phyloP scores from a whole-genome alignment of 2,329 filamentous ascomycete species.

The Corniculantispora saksenae region DNA sequence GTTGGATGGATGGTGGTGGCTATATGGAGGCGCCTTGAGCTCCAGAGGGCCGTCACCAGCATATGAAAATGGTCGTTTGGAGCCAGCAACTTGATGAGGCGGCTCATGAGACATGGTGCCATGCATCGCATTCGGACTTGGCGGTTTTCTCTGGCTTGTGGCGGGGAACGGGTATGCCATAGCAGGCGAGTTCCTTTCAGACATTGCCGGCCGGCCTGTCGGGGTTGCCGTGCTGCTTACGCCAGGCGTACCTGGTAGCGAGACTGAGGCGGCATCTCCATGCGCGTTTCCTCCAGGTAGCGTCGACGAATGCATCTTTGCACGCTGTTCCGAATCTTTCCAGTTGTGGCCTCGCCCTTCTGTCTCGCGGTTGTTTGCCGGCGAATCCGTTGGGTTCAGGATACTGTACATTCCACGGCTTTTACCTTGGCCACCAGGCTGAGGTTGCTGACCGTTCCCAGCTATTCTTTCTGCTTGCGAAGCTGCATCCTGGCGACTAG shows the following conservation, averaged over 20 bases:
- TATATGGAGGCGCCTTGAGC: neutral
- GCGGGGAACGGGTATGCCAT: slow-evolving; percentile 34
- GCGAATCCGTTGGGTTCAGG: slow-evolving; percentile 39
- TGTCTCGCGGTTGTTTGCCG: slow-evolving; percentile 23
- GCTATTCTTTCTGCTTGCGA: slow-evolving; percentile 24
- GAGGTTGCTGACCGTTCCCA: slow-evolving; percentile 26
- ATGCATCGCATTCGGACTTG: slow-evolving; percentile 36
- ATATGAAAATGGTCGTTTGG: slow-evolving; percentile 33
- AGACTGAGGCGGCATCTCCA: slow-evolving; percentile 32
- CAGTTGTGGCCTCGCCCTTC: slow-evolving; percentile 22
- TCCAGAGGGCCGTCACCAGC: slow-evolving; percentile 6
- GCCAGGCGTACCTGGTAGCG: slow-evolving; percentile 37
- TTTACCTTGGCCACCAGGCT: slow-evolving; percentile 28
- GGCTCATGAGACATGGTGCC: slow-evolving; percentile 26
- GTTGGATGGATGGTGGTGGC: slow-evolving; percentile 14
- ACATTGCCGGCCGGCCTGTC: slow-evolving; percentile 29
- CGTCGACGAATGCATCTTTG: slow-evolving; percentile 25
- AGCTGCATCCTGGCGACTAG: slow-evolving; percentile 25
- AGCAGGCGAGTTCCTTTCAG: slow-evolving; percentile 36
- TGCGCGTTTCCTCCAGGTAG: slow-evolving; percentile 28
- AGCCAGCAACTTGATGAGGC: slow-evolving; percentile 28
- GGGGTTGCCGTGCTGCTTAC: slow-evolving; percentile 27
- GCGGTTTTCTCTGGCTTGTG: slow-evolving; percentile 31
- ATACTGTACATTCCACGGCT: slow-evolving; percentile 40
- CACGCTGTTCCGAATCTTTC: slow-evolving; percentile 25